These are phyloP conservation scores for Ustilaginoidea virens DNA, from an alignment of 2,329 filamentous ascomycete species.

Conservation along the genomic window DNA sequence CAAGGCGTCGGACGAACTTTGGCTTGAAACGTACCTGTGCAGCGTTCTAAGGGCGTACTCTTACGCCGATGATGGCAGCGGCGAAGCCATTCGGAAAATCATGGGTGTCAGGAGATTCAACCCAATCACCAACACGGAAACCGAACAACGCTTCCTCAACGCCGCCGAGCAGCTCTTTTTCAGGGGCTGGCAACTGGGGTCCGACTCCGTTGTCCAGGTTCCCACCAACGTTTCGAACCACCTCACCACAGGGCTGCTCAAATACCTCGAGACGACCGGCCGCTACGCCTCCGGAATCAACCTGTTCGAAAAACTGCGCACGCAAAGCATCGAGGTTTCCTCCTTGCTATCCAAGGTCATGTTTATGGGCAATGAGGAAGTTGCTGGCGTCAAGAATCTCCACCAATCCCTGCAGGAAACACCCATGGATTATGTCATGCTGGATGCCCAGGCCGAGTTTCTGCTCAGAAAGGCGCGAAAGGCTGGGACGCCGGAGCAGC, in stretches of 20 bases:
- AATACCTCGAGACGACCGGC: slow-evolving; percentile 91
- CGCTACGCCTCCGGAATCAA: slow-evolving; percentile 93
- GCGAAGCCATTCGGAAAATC: slow-evolving; percentile 90
- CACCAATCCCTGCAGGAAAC: slow-evolving; percentile 80
- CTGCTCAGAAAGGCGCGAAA: slow-evolving; percentile 65
- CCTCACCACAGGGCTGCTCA: slow-evolving; percentile 79
- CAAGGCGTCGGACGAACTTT: slow-evolving; percentile 82
- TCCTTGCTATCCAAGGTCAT: slow-evolving; percentile 83
- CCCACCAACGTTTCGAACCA: slow-evolving; percentile 95
- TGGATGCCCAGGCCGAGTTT: slow-evolving; percentile 89
- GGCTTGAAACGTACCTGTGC: slow-evolving; percentile 95
- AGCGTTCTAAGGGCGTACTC: slow-evolving; percentile 88
- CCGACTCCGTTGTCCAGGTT: slow-evolving; percentile 92
- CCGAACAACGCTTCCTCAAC: slow-evolving; percentile 88
- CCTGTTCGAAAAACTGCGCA: slow-evolving; percentile 87
- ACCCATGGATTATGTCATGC: slow-evolving; percentile 94
- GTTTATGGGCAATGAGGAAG: slow-evolving; percentile 91
- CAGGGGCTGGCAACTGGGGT: slow-evolving; percentile 91
- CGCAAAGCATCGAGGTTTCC: slow-evolving; percentile 83
- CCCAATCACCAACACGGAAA: slow-evolving; percentile 94
- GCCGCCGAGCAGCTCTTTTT: slow-evolving; percentile 94
- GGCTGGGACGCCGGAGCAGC: slow-evolving; percentile 36
- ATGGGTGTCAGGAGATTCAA: slow-evolving; percentile 96
- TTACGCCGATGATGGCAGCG: slow-evolving; percentile 89
- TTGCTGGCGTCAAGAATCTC: slow-evolving; percentile 79